phyloP scores from a whole-genome alignment of 2,329 filamentous ascomycete genomes.

The Knufia petricola region DNA sequence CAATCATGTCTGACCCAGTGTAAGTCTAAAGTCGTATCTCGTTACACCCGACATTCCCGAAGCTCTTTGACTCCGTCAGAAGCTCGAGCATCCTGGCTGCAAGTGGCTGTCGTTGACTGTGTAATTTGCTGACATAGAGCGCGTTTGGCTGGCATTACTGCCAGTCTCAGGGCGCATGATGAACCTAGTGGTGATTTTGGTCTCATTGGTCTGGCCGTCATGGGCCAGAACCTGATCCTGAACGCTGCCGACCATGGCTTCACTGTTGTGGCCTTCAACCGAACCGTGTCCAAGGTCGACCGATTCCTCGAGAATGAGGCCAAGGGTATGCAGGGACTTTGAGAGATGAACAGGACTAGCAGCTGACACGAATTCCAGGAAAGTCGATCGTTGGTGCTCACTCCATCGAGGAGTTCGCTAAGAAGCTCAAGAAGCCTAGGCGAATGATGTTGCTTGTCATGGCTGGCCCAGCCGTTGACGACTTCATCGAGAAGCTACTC shows the following conservation, averaged over 20 bases:
- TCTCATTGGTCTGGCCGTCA: conserved; percentile 87
- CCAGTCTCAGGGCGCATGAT: conserved; percentile 52
- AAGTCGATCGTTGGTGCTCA: conserved; percentile 93
- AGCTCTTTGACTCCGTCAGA: neutral
- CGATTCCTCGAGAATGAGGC: conserved; percentile 83
- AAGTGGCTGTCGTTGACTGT: conserved; percentile 13
- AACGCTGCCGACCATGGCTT: conserved; percentile 88
- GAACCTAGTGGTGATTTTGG: conserved; percentile 69
- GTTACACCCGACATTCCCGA: neutral
- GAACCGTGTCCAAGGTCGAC: conserved; percentile 97
- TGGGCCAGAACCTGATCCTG: conserved; percentile 80
- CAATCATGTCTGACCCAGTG: conserved; percentile 24
- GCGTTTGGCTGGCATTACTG: conserved; percentile 63
- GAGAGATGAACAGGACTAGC: neutral
- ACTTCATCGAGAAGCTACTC: conserved; percentile 94
- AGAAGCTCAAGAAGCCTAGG: conserved; percentile 94
- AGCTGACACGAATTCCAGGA: conserved; percentile 45
- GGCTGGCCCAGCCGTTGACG: conserved; percentile 94
- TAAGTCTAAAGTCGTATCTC: conserved; percentile 12
- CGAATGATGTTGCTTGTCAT: conserved; percentile 98
- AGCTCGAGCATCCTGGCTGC: neutral
- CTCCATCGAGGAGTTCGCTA: conserved; percentile 84
- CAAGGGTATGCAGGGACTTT: conserved; percentile 49
- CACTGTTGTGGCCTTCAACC: conserved; percentile 97
- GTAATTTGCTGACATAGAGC: conserved; percentile 49